Evolutionary conservation across 108 stramenopile genomes (phyloP).

Genomic region (Pseudonitzschia pungens): DNA sequence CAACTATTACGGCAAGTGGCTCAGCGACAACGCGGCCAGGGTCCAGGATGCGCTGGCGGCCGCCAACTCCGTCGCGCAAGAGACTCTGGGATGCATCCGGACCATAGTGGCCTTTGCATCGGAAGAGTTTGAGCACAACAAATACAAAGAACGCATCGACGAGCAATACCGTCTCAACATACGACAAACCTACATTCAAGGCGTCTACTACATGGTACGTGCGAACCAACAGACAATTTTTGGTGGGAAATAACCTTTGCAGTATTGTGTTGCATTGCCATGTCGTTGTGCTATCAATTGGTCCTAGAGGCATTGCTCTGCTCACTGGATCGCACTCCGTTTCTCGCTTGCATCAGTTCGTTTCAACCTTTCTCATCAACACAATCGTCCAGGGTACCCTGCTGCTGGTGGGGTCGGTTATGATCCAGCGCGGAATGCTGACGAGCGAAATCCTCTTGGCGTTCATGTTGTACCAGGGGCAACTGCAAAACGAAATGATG

Average conservation of each 20-base stretch:
- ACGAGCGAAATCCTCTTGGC: conserved; percentile 83
- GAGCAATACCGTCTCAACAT: conserved; percentile 80
- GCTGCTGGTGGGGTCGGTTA: conserved; percentile 60
- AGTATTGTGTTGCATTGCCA: too few species aligned
- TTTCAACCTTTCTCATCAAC: conserved; percentile 88
- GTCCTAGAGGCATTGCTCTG: neutral
- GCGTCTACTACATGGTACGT: conserved; percentile 83
- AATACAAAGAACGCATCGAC: conserved; percentile 70
- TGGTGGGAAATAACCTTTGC: too few species aligned
- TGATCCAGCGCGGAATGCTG: conserved; percentile 60
- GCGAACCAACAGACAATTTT: too few species aligned
- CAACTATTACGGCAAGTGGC: conserved; percentile 83
- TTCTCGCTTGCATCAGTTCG: conserved; percentile 20
- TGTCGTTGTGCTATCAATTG: neutral
- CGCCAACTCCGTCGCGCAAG: conserved; percentile 81
- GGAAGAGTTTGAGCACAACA: conserved; percentile 64
- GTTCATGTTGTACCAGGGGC: conserved; percentile 95
- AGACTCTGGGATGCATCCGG: conserved; percentile 73
- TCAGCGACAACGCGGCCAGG: conserved; percentile 59
- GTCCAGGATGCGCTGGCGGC: conserved; percentile 87
- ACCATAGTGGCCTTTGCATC: conserved; percentile 87
- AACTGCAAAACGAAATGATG: conserved; percentile 86
- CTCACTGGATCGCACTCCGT: neutral
- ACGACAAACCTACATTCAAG: conserved; percentile 67
- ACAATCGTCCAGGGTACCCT: conserved; percentile 84